Conservation (phyloP, 2,329 filamentous ascomycete species). For the Nannizziopsis barbatae region DNA sequence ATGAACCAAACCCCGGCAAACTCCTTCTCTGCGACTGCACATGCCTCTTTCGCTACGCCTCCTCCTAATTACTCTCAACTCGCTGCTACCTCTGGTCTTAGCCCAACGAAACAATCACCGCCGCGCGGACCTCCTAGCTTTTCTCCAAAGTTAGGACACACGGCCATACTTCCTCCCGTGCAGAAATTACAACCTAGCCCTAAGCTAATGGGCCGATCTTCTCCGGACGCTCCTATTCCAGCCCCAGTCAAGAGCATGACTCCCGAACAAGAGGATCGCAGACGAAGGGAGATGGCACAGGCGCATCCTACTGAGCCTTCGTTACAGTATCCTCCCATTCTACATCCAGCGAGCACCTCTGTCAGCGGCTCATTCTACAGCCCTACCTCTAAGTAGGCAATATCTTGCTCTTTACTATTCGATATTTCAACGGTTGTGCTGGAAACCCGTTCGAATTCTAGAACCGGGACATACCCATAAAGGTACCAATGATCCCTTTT, state of each 20-base stretch:
- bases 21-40: constrained; percentile 27
- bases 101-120: constrained; percentile 38
- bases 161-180: constrained; percentile 32
- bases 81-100: constrained; percentile 34
- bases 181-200: constrained; percentile 34
- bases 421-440: neutral
- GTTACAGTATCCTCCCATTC: neutral
- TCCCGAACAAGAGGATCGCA: constrained; percentile 33
- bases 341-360: constrained; percentile 1
- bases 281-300: constrained; percentile 28
- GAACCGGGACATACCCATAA: neutral
- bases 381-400: neutral
- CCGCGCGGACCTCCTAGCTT: constrained; percentile 15
- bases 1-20: constrained; percentile 25
- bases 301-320: neutral
- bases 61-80: constrained; percentile 24
- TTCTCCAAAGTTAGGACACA: constrained; percentile 11
- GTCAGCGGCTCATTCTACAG: neutral
- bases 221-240: constrained; percentile 33
- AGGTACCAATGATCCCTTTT: neutral
- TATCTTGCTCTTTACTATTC: neutral
- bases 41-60: constrained; percentile 23
- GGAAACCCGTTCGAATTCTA: too few species aligned
- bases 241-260: constrained; percentile 36
- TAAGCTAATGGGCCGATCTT: constrained; percentile 35